Evolutionary conservation across 1,284 basidiomycete species (phyloP), one percentile per base, ranked within the genome.

Genomic region (Trichosporon ovoides): DNA sequence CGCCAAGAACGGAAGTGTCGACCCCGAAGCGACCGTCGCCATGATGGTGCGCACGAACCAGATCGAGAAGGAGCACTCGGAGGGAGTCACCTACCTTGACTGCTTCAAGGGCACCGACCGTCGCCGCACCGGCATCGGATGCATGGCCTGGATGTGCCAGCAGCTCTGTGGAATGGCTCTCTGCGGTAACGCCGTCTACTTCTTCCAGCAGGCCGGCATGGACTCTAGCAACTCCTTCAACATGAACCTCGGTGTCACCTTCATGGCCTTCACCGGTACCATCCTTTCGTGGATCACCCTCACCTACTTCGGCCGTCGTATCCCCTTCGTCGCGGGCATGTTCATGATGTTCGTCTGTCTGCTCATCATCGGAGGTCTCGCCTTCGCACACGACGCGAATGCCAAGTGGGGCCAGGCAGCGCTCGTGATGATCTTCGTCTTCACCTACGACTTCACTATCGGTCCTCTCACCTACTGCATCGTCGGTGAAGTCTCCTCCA

Each of bases 271-370:
- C 37, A 58, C 69, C 53, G 78, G 78, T 22, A 78, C 77, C 1
- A 61, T 78, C 63, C 60, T 65, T 35, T 71, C 72, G 2, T 80
- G 77, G 78, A 68, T 71, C 60, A 37, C 55, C 7, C 53, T 71
- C 16, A 64, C 61, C 11, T 62, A 59, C 38, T 57, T 73, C 53
- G 79, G 79, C 20, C 76, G 80, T 22, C 75, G 80, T 18, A 68
- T 72, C 1, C 66, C 81, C 43, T 82, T 80, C 74, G 62, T 78
- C 38, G 58, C 57, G 31, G 81, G 81, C 34, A 71, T 80, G 58
- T 59, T 62, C 38, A 46, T 60, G 58, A 77, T 79, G 74, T 62
- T 68, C 46, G 55, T 71, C 56, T 67, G 77, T 18, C 72, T 82
- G 37, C 61, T 79, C 62, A 61, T 77, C 65, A 77, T 80, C 59